Evolutionary conservation across 495 filamentous ascomycete genomes (phyloP).

Genomic region (Daldinia grandis): DNA sequence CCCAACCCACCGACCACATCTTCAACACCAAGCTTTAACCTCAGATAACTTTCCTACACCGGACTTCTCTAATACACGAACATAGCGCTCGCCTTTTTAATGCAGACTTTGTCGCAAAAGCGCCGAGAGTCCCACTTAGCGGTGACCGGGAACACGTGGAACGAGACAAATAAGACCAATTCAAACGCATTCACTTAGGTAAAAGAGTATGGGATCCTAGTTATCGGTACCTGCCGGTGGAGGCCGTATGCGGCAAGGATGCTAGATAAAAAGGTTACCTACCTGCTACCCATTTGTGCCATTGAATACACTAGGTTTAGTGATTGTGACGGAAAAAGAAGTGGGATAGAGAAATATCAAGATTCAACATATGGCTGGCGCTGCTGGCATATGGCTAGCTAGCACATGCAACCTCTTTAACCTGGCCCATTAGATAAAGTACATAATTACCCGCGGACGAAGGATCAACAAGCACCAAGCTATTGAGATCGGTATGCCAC

Average conservation of each 20-base stretch:
- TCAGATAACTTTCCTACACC: slow-evolving; percentile 24
- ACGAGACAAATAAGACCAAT: slow-evolving; percentile 21
- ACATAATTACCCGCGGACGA: slow-evolving; percentile 26
- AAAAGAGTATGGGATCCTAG: slow-evolving; percentile 10
- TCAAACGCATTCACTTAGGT: slow-evolving; percentile 6
- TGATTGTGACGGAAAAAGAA: background rate
- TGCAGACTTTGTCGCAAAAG: slow-evolving; percentile 35
- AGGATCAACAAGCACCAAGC: slow-evolving; percentile 36
- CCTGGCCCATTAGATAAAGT: slow-evolving; percentile 15
- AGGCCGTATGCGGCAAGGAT: slow-evolving; percentile 29
- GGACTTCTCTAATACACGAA: background rate
- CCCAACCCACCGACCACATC: background rate
- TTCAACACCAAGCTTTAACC: slow-evolving; percentile 12
- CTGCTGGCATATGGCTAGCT: background rate
- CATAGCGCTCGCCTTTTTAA: slow-evolving; percentile 7
- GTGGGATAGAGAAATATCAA: background rate
- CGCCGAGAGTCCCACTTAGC: slow-evolving; percentile 35
- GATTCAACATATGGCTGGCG: no score
- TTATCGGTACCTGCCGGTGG: slow-evolving; percentile 29
- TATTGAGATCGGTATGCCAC: slow-evolving; percentile 13
- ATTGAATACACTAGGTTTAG: background rate
- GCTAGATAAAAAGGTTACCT: slow-evolving; percentile 9
- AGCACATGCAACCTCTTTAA: slow-evolving; percentile 32
- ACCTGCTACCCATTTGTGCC: background rate
- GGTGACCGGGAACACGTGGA: slow-evolving; percentile 40